Evolutionary conservation across 306 rosid species (phyloP).

Genomic region (Dicorynia guianensis): DNA sequence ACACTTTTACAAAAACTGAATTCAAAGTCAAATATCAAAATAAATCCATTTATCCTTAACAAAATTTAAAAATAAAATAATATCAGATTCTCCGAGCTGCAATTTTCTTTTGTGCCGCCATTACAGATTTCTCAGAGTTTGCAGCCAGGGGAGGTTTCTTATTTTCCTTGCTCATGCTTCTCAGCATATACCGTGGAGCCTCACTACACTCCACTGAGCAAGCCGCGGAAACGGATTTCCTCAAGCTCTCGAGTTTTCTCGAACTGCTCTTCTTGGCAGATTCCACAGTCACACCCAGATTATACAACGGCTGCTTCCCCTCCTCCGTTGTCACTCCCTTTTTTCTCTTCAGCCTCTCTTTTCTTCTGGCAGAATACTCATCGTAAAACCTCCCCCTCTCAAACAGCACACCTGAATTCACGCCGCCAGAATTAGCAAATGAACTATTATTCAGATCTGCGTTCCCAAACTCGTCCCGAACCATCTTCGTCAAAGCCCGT

Average conservation of each 20-base stretch:
- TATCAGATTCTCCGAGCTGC: constrained; percentile 43
- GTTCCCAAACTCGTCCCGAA: constrained; percentile 55
- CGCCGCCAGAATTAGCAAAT: constrained; percentile 6
- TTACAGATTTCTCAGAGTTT: constrained; percentile 42
- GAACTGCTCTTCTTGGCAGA: constrained; percentile 66
- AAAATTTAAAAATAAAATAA: background rate
- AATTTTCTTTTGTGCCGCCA: constrained; percentile 43
- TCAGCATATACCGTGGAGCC: constrained; percentile 83
- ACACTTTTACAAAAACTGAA: constrained; percentile 35
- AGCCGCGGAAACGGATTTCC: constrained; percentile 79
- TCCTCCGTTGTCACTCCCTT: constrained; percentile 45
- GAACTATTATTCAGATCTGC: constrained; percentile 27
- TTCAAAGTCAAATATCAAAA: constrained; percentile 30
- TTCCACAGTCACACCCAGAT: constrained; percentile 75
- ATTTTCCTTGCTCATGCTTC: constrained; percentile 85
- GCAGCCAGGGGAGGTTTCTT: constrained; percentile 78
- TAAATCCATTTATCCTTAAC: constrained; percentile 32
- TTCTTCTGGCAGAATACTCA: constrained; percentile 83
- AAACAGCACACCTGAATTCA: constrained; percentile 47
- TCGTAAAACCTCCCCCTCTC: constrained; percentile 86
- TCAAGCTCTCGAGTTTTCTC: constrained; percentile 64
- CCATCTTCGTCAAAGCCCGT: constrained; percentile 65
- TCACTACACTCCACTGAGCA: constrained; percentile 55
- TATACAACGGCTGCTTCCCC: constrained; percentile 36
- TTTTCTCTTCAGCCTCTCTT: constrained; percentile 82